Evolutionary conservation across 768 basidiomycete genomes (phyloP), one percentile per base, ranked within the genome.

Genomic region (Russula abietina): DNA sequence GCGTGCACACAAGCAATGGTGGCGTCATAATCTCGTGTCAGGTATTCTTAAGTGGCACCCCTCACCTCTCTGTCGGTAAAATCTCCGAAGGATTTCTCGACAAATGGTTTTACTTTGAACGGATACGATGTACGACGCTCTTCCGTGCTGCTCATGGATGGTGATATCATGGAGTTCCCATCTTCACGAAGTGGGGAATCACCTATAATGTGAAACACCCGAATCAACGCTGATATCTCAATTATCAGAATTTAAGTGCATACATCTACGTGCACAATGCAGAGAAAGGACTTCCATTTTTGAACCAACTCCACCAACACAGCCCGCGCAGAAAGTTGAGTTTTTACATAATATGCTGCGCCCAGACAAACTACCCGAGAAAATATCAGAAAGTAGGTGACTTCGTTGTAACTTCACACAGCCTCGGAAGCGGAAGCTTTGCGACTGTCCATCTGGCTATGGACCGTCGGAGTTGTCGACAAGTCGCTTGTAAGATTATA

Each of bases 401-500:
- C 51, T 91, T 89, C 68, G 74, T 82, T 17, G 83, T 92, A n/a
- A 89, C 87, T 22, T 84, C 86, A 4, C 88, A 91, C 63, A 88
- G 85, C 67, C 80, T 93, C 14, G 91, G 91, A 46, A 85, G 83
- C 26, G 91, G 91, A 5, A 87, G 87, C 46, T 93, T 91, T 72
- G 91, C 90, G 0, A 87, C 85, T 1, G 91, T 93, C 1, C 86
- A 91, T 69, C 80, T 93, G 26, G 89, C 89, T 19, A 77, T 89
- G 61, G 88, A 90, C 69, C 81, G 78, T 11, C 71, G 73, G 10
- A 81, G 78, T 51, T 80, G 83, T 66, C 80, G 83, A 49, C 91
- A 93, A 73, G 88, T 90, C 30, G 91, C 91, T 24, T 92, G 90
- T 72, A 93, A 93, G 72, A 90, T 84, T 61, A 88, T 93, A 69